Percentiles rank a stretch among this genome's conserved stretches.
Conservation (phyloP, 176 grass and related monocot genomes). For the Calamus simplicifolius region DNA sequence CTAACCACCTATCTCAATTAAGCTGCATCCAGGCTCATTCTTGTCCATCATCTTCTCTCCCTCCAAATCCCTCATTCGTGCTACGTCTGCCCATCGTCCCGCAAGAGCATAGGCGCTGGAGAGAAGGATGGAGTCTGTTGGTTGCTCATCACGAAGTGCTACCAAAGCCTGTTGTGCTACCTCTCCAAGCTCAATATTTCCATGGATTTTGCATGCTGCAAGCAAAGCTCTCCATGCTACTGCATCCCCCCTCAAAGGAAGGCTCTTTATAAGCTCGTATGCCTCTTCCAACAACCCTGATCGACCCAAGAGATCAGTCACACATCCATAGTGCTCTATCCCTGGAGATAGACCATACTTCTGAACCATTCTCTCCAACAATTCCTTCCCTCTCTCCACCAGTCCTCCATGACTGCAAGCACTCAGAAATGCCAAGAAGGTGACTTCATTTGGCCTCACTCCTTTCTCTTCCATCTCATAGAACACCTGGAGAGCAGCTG, state of each 20-base stretch:
- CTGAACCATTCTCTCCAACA: constrained; percentile 16
- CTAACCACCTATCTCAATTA: constrained; percentile 9
- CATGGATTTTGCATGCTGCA: constrained; percentile 56
- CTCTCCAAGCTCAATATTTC: constrained; percentile 34
- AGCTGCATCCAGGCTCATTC: constrained; percentile 48
- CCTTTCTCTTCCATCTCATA: constrained; percentile 6
- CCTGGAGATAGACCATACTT: neutral
- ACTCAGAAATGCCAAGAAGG: constrained; percentile 15
- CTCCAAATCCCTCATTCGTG: constrained; percentile 21
- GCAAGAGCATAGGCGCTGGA: constrained; percentile 36
- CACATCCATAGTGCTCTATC: constrained; percentile 17
- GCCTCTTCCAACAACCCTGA: constrained; percentile 17
- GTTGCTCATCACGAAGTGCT: constrained; percentile 32
- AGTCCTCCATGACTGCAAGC: constrained; percentile 19
- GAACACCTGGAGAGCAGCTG: constrained; percentile 13
- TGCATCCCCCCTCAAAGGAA: constrained; percentile 25
- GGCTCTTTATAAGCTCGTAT: constrained; percentile 13
- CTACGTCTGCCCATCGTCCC: constrained; percentile 33
- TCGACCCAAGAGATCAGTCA: constrained; percentile 18
- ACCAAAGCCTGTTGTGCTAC: constrained; percentile 17
- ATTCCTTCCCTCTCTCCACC: constrained; percentile 12
- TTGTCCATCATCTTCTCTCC: constrained; percentile 15
- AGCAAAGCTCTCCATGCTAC: constrained; percentile 47
- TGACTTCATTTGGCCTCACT: constrained; percentile 14
- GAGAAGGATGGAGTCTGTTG: constrained; percentile 46